Evolutionary conservation across 176 grass and related monocot genomes (phyloP).

Genomic region (Carex pumila): DNA sequence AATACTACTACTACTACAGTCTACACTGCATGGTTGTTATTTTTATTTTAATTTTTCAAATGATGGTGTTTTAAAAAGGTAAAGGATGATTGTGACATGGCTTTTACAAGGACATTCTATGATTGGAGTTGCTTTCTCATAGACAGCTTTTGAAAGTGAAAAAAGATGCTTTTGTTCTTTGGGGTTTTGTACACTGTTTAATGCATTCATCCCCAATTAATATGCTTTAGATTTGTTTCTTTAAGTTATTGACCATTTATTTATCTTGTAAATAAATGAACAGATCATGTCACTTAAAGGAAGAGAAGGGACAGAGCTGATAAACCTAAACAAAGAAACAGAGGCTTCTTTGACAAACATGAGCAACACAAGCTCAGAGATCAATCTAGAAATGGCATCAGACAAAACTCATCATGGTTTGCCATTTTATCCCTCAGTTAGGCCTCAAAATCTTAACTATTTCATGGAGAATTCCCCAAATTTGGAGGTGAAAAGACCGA

Average conservation of each 20-base stretch:
- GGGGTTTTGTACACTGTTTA: conserved; percentile 15
- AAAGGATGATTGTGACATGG: conserved; percentile 13
- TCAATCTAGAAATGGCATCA: conserved; percentile 40
- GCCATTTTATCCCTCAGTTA: conserved; percentile 20
- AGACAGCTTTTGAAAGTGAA: conserved; percentile 24
- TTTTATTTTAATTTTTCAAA: not conserved
- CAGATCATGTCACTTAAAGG: conserved; percentile 29
- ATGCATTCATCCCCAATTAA: not conserved
- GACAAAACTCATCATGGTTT: conserved; percentile 24
- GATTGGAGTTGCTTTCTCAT: conserved; percentile 27
- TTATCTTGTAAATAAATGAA: not conserved
- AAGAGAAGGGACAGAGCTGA: conserved; percentile 28
- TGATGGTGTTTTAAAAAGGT: conserved; percentile 4
- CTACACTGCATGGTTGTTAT: not conserved
- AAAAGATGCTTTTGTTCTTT: conserved; percentile 28
- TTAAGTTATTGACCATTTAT: not conserved
- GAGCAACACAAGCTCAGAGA: conserved; percentile 31
- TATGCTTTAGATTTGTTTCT: not conserved
- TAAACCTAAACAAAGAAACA: conserved; percentile 40
- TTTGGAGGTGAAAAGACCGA: conserved; percentile 26
- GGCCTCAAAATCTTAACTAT: conserved; percentile 22
- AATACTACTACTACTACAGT: not conserved
- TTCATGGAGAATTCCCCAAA: conserved; percentile 32
- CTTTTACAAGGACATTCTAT: conserved; percentile 28
- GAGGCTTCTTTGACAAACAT: conserved; percentile 28